phyloP scores from a whole-genome alignment of 192 early-diverging fungal genomes.

The Coemansia sp. region DNA sequence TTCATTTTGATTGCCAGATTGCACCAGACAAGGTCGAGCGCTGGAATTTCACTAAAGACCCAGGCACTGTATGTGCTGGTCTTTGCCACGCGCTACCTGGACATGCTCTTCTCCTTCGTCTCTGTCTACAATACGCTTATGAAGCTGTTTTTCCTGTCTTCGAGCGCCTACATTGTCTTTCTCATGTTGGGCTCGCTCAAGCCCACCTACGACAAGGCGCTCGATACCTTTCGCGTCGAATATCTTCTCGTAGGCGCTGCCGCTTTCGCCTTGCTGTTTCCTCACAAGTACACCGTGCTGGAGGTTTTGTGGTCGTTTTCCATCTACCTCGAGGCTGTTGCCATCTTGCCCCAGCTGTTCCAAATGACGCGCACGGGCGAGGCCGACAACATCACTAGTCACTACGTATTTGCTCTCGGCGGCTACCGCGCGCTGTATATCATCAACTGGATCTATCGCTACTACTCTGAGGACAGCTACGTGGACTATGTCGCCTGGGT shows the following conservation, averaged over 20 bases:
- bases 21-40: conserved; percentile 78
- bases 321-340: conserved; percentile 92
- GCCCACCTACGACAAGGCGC: conserved; percentile 85
- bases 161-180: conserved; percentile 83
- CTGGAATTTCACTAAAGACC: conserved; percentile 97
- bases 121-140: conserved; percentile 91
- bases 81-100: conserved; percentile 91
- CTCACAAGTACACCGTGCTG: conserved; percentile 61
- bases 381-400: conserved; percentile 98
- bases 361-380: conserved; percentile 95
- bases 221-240: conserved; percentile 90
- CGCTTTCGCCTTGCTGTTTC: conserved; percentile 68
- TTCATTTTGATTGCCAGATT: conserved; percentile 92
- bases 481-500: conserved; percentile 84
- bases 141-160: conserved; percentile 91
- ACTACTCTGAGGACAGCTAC: conserved; percentile 61
- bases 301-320: conserved; percentile 97
- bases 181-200: conserved; percentile 82
- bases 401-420: conserved; percentile 97
- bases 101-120: conserved; percentile 70
- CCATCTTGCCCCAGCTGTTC: conserved; percentile 97
- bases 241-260: conserved; percentile 70
- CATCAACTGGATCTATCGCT: conserved; percentile 95
- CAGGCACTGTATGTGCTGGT: conserved; percentile 88
- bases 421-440: conserved; percentile 85